These are phyloP conservation scores for Yamadazyma buinensis DNA, from an alignment of 1,139 yeast genomes.

Conservation along the genomic window DNA sequence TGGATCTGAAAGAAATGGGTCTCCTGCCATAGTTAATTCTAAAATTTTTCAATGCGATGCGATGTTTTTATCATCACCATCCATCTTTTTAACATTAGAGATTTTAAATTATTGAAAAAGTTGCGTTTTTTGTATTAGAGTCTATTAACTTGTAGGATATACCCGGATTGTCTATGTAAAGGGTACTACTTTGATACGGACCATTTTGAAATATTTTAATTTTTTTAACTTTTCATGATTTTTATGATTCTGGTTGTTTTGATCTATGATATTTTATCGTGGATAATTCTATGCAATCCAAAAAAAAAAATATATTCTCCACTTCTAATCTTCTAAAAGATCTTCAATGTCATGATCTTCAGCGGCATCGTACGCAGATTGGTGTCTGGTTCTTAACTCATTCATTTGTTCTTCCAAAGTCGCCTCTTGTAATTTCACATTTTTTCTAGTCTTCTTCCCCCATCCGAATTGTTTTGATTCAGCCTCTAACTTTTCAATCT, in stretches of 20 bases:
- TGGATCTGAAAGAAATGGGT: slow-evolving; percentile 62
- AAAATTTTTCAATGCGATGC: slow-evolving; percentile 11
- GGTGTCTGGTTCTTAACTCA: slow-evolving; percentile 41
- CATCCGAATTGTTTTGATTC: slow-evolving; percentile 63
- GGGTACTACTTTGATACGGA: background rate
- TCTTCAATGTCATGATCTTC: slow-evolving; percentile 67
- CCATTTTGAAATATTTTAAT: background rate
- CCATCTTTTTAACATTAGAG: no score
- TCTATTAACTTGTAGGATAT: no score
- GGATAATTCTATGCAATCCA: no score
- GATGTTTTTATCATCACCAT: no score
- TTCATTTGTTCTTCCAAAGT: slow-evolving; percentile 44
- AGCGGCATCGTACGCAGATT: slow-evolving; percentile 49
- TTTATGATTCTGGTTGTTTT: no score
- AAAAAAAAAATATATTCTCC: no score
- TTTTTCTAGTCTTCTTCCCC: slow-evolving; percentile 70
- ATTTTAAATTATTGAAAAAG: no score
- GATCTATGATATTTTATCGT: no score
- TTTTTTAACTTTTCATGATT: background rate
- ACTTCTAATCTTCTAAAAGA: slow-evolving; percentile 59
- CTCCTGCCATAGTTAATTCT: slow-evolving; percentile 26
- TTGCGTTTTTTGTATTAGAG: no score
- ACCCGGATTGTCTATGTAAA: no score
- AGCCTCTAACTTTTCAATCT: slow-evolving; percentile 25
- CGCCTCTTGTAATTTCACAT: slow-evolving; percentile 51